phyloP scores from a whole-genome alignment of 768 basidiomycete genomes.

The Glaciozyma martinii region DNA sequence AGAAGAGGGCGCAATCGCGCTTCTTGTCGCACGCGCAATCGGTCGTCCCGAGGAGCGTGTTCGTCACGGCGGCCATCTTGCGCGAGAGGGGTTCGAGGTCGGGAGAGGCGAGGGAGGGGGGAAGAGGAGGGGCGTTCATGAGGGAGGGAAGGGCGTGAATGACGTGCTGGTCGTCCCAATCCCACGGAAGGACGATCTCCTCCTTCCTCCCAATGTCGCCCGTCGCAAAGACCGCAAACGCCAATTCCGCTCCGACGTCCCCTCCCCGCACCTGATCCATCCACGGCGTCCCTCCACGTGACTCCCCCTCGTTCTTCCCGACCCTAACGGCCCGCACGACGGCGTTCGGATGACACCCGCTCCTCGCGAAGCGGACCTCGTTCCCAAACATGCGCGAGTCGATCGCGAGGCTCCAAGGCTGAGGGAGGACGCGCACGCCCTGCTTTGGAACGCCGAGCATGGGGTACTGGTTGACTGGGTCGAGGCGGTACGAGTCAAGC shows the following conservation, averaged over 20 bases:
- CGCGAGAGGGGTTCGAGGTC: constrained; percentile 13
- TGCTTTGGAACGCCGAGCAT: constrained; percentile 66
- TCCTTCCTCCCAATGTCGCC: constrained; percentile 65
- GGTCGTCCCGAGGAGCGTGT: constrained; percentile 14
- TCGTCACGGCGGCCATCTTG: constrained; percentile 8
- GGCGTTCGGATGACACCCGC: constrained; percentile 59
- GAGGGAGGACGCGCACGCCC: constrained; percentile 67
- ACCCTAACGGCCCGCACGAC: constrained; percentile 51
- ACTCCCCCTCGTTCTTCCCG: constrained; percentile 8
- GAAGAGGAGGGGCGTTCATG: not conserved
- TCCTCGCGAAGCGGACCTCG: constrained; percentile 55
- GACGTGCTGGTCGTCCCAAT: constrained; percentile 89
- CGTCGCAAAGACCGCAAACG: constrained; percentile 68
- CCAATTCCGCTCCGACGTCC: constrained; percentile 41
- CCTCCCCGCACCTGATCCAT: not conserved
- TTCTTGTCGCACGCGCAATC: constrained; percentile 25
- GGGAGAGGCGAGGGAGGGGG: not conserved
- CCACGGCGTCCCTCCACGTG: not conserved
- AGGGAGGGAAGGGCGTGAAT: constrained; percentile 32
- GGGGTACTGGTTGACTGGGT: constrained; percentile 80
- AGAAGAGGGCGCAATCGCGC: constrained; percentile 25
- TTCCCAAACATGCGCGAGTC: constrained; percentile 67
- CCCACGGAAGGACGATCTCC: constrained; percentile 85
- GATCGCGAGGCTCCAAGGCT: constrained; percentile 66
- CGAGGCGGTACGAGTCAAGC: constrained; percentile 58